These are phyloP conservation scores for Blastobotrys parvus DNA, from an alignment of 805 yeast species.

Conservation along the genomic window DNA sequence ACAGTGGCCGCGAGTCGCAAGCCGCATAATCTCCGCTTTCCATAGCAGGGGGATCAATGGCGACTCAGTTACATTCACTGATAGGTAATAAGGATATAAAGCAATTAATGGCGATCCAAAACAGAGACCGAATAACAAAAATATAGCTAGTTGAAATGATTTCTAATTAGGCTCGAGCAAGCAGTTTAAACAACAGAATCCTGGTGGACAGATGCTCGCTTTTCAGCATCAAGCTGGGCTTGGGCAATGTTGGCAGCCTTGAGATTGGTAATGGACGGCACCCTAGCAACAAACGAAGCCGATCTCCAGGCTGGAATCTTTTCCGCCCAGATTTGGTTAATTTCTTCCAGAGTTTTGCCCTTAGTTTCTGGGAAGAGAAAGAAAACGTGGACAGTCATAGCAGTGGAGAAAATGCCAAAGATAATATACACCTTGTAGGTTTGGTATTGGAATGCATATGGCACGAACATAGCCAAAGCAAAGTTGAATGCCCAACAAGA, in stretches of 20 bases:
- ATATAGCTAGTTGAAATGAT: too few relatives aligned
- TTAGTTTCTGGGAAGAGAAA: too few relatives aligned
- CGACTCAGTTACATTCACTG: too few relatives aligned
- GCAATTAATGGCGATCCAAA: too few relatives aligned
- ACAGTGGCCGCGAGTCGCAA: too few relatives aligned
- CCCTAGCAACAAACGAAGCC: conserved; percentile 52
- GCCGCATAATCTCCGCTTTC: too few relatives aligned
- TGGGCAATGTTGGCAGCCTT: conserved; percentile 22
- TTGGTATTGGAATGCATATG: conserved; percentile 43
- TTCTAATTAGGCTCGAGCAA: too few relatives aligned
- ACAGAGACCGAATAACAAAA: too few relatives aligned
- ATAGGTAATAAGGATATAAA: too few relatives aligned
- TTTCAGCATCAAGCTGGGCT: conserved; percentile 20
- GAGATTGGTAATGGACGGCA: conserved; percentile 17
- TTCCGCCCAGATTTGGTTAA: conserved; percentile 38
- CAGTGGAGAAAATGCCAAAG: conserved; percentile 47
- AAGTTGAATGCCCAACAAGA: conserved; percentile 33
- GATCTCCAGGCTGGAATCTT: conserved; percentile 74
- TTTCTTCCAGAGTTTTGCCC: conserved; percentile 32
- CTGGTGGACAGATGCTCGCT: conserved; percentile 3
- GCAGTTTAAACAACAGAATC: too few relatives aligned
- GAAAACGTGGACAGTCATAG: conserved; percentile 37
- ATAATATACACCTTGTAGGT: conserved; percentile 53
- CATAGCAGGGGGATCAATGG: too few relatives aligned
- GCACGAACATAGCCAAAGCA: conserved; percentile 49